phyloP scores from a whole-genome alignment of 768 basidiomycete species.

The Mycena chlorophos region DNA sequence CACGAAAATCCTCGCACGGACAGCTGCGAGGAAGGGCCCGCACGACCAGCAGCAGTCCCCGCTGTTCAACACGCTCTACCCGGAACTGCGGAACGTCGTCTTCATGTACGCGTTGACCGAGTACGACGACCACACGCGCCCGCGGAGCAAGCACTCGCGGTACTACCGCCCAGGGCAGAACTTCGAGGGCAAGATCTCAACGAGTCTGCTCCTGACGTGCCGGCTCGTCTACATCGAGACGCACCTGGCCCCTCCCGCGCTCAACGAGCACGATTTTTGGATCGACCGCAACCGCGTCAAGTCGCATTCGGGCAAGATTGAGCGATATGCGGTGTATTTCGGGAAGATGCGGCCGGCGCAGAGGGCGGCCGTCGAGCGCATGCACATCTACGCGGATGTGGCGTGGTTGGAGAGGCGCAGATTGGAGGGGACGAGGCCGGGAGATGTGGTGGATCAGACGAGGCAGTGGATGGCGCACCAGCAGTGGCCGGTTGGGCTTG shows the following conservation, averaged over 20 bases:
- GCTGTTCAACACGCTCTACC: constrained; percentile 20
- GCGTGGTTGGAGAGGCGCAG: no score
- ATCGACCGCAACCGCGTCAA: constrained; percentile 5
- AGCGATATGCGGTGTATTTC: constrained; percentile 17
- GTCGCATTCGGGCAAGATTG: background rate
- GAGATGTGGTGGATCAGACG: background rate
- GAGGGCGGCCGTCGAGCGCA: constrained; percentile 17
- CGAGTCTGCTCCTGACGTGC: constrained; percentile 24
- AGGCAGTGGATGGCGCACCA: background rate
- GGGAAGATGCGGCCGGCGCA: constrained; percentile 18
- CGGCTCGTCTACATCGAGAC: constrained; percentile 27
- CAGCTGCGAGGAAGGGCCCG: background rate
- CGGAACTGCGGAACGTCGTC: constrained; percentile 26
- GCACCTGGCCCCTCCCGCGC: constrained; percentile 18
- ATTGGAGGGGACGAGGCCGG: constrained; percentile 5
- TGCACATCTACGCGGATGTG: constrained; percentile 26
- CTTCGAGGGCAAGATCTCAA: constrained; percentile 14
- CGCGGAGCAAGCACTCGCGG: constrained; percentile 18
- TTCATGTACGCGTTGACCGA: constrained; percentile 21
- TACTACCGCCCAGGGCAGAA: constrained; percentile 26
- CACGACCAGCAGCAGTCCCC: constrained; percentile 18
- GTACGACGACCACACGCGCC: constrained; percentile 19
- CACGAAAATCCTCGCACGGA: background rate
- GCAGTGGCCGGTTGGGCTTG: background rate
- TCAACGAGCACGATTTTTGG: constrained; percentile 28